A percentile compares a stretch with the other conserved stretches of the same genome.
These are phyloP conservation scores for Spergularia azorica DNA, from an alignment of 179 eudicot species.

Conservation along the genomic window DNA sequence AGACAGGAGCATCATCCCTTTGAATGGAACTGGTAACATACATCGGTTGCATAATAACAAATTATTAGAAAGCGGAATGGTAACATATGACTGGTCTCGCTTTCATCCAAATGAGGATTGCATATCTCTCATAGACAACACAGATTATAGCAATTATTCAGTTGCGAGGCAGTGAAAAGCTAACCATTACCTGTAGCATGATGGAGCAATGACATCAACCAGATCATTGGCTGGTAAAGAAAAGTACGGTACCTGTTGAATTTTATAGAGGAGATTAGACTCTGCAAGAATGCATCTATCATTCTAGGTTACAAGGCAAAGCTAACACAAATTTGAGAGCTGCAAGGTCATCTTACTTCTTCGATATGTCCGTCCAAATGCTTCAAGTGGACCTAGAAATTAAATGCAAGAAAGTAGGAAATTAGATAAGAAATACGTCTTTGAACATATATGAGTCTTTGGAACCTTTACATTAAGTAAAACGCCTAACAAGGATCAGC, in stretches of 20 bases:
- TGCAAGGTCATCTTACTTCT: conserved; percentile 55
- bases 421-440: not conserved
- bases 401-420: not conserved
- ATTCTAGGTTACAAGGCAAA: conserved; percentile 12
- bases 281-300: conserved; percentile 25
- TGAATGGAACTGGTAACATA: no score
- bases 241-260: conserved; percentile 93
- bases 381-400: conserved; percentile 86
- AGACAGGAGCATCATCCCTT: no score
- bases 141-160: no score
- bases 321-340: not conserved
- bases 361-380: conserved; percentile 98
- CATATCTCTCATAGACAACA: not conserved
- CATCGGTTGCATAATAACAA: not conserved
- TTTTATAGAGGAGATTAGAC: conserved; percentile 20
- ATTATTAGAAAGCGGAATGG: not conserved
- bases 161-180: no score
- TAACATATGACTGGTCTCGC: not conserved
- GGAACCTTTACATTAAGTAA: conserved; percentile 1
- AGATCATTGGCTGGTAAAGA: conserved; percentile 92
- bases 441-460: not conserved
- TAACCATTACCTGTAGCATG: conserved; percentile 78
- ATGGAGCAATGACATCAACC: conserved; percentile 97
- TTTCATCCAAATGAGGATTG: not conserved
- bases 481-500: not conserved